Conservation (phyloP, 2,329 filamentous ascomycete genomes). For the Penicillium crustosum region DNA sequence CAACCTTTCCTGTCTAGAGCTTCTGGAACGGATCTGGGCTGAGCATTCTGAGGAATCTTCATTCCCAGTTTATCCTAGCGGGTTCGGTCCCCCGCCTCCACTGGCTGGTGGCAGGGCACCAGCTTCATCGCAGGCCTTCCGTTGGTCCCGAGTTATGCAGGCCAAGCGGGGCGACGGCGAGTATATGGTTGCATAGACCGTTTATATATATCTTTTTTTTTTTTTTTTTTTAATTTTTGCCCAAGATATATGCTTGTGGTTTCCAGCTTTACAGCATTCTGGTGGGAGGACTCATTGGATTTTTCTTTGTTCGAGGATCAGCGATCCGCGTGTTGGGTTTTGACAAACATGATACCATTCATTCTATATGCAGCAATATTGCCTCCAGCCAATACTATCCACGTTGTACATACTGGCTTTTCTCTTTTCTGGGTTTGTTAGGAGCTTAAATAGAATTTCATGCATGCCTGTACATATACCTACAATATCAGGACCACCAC, state of each 20-base stretch:
- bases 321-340: slow-evolving; percentile 11
- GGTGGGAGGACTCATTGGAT: not conserved
- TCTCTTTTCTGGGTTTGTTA: not conserved
- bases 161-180: slow-evolving; percentile 39
- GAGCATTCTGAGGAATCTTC: slow-evolving; percentile 33
- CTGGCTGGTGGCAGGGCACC: slow-evolving; percentile 15
- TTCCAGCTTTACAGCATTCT: slow-evolving; percentile 6
- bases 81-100: slow-evolving; percentile 15
- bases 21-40: slow-evolving; percentile 81
- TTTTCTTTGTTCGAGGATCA: slow-evolving; percentile 6
- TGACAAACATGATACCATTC: slow-evolving; percentile 21
- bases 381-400: not conserved
- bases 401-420: not conserved
- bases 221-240: not conserved
- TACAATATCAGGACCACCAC: not conserved
- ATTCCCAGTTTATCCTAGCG: slow-evolving; percentile 24
- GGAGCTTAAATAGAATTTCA: not conserved
- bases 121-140: slow-evolving; percentile 31
- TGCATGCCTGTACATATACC: not conserved
- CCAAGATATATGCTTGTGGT: not conserved
- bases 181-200: slow-evolving; percentile 39
- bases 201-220: not conserved
- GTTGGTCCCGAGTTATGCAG: slow-evolving; percentile 41
- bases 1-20: slow-evolving; percentile 80
- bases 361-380: slow-evolving; percentile 9